These are phyloP conservation scores for Candida boidinii DNA, from an alignment of 805 yeast species.

Conservation along the genomic window DNA sequence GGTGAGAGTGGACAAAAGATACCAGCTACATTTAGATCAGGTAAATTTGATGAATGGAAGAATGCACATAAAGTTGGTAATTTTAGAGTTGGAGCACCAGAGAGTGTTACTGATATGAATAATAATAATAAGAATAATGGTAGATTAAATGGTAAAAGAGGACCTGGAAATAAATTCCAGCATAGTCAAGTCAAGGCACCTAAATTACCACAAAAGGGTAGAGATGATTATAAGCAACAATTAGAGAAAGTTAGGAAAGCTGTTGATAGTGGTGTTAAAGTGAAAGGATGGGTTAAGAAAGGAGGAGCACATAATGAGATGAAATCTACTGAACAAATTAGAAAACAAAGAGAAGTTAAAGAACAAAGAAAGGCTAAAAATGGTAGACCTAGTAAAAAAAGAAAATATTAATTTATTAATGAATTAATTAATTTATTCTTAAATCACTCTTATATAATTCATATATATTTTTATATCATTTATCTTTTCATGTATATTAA, in stretches of 20 bases:
- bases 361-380: conserved; percentile 79
- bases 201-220: conserved; percentile 76
- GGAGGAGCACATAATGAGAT: conserved; percentile 49
- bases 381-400: conserved; percentile 59
- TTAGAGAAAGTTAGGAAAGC: conserved; percentile 79
- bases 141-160: conserved; percentile 13
- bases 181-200: conserved; percentile 79
- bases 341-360: conserved; percentile 61
- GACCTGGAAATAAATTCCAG: conserved; percentile 44
- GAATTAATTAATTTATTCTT: background rate
- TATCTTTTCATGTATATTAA: background rate
- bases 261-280: conserved; percentile 58
- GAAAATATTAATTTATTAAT: conserved; percentile 12
- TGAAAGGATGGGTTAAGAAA: conserved; percentile 53
- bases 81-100: conserved; percentile 45
- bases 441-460: background rate
- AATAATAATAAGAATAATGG: conserved; percentile 25
- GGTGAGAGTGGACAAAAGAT: conserved; percentile 92
- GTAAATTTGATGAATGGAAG: conserved; percentile 91
- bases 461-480: background rate
- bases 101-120: conserved; percentile 24
- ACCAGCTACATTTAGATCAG: conserved; percentile 87
- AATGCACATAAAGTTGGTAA: conserved; percentile 52
- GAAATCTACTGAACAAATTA: conserved; percentile 61
- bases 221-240: conserved; percentile 81